Evolutionary conservation across 78 protist species (phyloP).

Genomic region (Chrysochromulina tobinii): DNA sequence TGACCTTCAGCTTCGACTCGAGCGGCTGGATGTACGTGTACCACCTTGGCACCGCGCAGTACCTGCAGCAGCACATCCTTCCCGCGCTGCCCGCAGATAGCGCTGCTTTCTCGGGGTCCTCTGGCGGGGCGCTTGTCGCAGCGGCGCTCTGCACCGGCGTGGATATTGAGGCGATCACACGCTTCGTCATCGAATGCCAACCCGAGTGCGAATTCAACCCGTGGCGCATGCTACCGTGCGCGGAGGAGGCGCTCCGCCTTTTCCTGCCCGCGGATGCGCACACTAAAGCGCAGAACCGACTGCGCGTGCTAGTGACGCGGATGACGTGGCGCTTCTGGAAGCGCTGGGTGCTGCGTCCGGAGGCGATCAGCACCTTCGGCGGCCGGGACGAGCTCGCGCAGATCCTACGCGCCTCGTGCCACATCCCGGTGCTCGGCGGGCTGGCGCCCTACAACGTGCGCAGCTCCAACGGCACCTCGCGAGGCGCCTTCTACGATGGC

Average conservation of each 20-base stretch:
- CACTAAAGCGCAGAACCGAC: not conserved
- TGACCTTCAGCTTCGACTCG: slow-evolving; percentile 20
- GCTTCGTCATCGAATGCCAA: not conserved
- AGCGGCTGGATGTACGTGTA: slow-evolving; percentile 6
- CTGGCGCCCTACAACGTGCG: not conserved
- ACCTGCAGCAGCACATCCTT: not conserved
- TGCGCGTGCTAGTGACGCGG: slow-evolving; percentile 19
- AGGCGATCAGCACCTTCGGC: not conserved
- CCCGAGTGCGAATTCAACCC: not conserved
- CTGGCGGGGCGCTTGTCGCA: slow-evolving; percentile 19
- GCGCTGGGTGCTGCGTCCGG: not conserved
- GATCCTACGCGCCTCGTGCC: slow-evolving; percentile 12
- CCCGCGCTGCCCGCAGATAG: not conserved
- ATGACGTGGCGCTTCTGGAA: not conserved
- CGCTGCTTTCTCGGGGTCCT: not conserved
- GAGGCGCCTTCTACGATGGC: not conserved
- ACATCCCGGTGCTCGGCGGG: not conserved
- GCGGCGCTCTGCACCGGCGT: not conserved
- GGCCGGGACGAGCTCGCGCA: no score
- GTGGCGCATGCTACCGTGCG: not conserved
- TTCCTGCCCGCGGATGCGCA: not conserved
- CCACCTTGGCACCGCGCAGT: slow-evolving; percentile 4
- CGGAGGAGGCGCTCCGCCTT: no score
- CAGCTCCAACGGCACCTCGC: not conserved
- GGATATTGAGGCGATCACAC: not conserved